Percentiles rank a stretch among this genome's conserved stretches.
phyloP scores from a whole-genome alignment of 192 early-diverging fungal genomes.

The Anaeromyces robustus region DNA sequence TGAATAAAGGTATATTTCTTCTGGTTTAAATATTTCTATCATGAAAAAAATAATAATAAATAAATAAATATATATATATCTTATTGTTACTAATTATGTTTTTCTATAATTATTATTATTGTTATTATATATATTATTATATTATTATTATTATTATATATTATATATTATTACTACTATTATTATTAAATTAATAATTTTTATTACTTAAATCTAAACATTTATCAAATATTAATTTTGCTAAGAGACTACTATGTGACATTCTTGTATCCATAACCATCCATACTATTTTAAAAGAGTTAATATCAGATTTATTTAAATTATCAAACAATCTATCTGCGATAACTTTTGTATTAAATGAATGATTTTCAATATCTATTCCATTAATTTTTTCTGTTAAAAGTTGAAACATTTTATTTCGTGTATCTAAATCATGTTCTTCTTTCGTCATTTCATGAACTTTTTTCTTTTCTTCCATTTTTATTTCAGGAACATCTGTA shows the following conservation, averaged over 20 bases:
- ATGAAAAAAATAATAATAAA: no score
- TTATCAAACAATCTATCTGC: background rate
- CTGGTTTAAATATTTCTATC: background rate
- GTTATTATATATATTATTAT: no score
- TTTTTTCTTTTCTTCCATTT: background rate
- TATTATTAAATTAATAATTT: no score
- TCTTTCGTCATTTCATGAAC: background rate
- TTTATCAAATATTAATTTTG: background rate
- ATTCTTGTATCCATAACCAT: background rate
- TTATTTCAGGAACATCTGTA: background rate
- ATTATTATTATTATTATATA: no score
- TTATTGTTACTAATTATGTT: no score
- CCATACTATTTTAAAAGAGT: background rate
- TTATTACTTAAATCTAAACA: background rate
- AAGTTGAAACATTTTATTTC: background rate
- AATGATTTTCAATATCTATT: background rate
- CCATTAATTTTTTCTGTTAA: background rate
- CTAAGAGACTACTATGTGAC: background rate
- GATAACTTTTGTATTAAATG: background rate
- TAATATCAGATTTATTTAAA: background rate
- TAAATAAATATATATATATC: no score
- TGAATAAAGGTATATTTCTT: background rate
- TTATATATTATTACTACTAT: no score
- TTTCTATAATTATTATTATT: no score
- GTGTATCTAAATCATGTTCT: background rate